These are phyloP conservation scores for Mycena rosella DNA, from an alignment of 768 basidiomycete genomes.

Conservation along the genomic window DNA sequence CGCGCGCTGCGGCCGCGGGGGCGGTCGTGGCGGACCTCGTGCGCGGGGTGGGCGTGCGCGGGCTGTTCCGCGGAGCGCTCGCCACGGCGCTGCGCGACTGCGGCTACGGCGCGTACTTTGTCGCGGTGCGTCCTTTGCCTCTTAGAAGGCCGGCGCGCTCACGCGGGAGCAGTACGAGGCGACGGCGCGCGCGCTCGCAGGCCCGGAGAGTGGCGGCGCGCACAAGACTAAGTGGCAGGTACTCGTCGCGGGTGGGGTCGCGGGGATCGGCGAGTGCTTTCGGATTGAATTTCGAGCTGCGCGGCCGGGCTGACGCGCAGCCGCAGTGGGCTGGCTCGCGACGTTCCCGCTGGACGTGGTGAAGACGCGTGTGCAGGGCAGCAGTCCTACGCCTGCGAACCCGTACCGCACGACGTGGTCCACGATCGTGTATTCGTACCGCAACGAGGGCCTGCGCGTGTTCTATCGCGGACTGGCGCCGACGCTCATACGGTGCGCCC, in stretches of 20 bases:
- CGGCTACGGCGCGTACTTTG: slow-evolving; percentile 91
- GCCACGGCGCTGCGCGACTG: slow-evolving; percentile 83
- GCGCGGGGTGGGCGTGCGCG: slow-evolving; percentile 66
- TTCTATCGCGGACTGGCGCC: slow-evolving; percentile 85
- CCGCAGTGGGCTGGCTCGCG: slow-evolving; percentile 73
- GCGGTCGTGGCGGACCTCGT: slow-evolving; percentile 71
- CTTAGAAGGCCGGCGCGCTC: background rate
- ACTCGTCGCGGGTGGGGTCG: slow-evolving; percentile 80
- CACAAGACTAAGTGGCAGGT: slow-evolving; percentile 56
- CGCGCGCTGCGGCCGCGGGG: slow-evolving; percentile 65
- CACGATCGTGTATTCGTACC: slow-evolving; percentile 71
- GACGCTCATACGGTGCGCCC: slow-evolving; percentile 79
- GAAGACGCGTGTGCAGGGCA: slow-evolving; percentile 89
- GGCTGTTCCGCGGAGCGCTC: slow-evolving; percentile 82
- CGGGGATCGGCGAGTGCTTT: slow-evolving; percentile 66
- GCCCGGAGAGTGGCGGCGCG: slow-evolving; percentile 38
- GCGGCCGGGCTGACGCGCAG: background rate
- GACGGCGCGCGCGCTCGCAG: slow-evolving; percentile 63
- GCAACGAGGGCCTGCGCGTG: slow-evolving; percentile 72
- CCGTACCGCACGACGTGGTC: slow-evolving; percentile 72
- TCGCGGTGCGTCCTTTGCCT: slow-evolving; percentile 71
- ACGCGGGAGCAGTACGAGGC: slow-evolving; percentile 67
- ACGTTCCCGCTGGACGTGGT: slow-evolving; percentile 93
- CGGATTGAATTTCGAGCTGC: background rate
- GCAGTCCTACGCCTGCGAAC: slow-evolving; percentile 53